These are phyloP conservation scores for Saitozyma sp. DNA, from an alignment of 768 basidiomycete species.

Conservation along the genomic window DNA sequence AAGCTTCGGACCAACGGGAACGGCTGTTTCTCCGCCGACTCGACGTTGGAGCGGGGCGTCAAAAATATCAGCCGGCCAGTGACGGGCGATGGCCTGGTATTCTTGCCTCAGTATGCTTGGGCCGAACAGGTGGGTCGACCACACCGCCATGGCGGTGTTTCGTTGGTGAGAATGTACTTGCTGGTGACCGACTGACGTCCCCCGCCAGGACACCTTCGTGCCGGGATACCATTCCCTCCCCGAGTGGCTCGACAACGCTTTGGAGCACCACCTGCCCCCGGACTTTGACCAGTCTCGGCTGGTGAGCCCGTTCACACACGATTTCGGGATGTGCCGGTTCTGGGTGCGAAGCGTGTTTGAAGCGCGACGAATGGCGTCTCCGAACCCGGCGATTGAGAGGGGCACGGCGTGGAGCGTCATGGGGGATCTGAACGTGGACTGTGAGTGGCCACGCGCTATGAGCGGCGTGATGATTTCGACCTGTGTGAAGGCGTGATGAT, in stretches of 20 bases:
- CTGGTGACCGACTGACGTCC: no score
- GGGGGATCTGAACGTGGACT: slow-evolving; percentile 6
- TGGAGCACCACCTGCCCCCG: slow-evolving; percentile 12
- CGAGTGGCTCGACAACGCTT: slow-evolving; percentile 8
- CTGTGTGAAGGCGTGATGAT: no score
- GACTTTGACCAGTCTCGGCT: slow-evolving; percentile 19
- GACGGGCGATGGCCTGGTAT: slow-evolving; percentile 20
- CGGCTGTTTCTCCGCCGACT: slow-evolving; percentile 29
- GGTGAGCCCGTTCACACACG: slow-evolving; percentile 31
- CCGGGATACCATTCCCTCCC: slow-evolving; percentile 4
- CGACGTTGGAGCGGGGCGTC: slow-evolving; percentile 22
- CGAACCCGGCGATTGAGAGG: slow-evolving; percentile 2
- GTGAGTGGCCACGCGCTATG: no score
- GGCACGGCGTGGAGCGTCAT: slow-evolving; percentile 7
- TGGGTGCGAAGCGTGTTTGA: slow-evolving; percentile 20
- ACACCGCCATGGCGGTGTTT: no score
- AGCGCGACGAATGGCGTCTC: slow-evolving; percentile 15
- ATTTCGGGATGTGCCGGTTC: slow-evolving; percentile 24
- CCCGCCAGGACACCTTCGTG: no score
- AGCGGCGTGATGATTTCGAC: no score
- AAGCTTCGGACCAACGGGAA: slow-evolving; percentile 10
- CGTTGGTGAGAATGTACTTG: no score
- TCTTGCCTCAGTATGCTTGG: slow-evolving; percentile 19
- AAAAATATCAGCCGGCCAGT: slow-evolving; percentile 7
- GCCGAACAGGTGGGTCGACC: no score